Conservation (phyloP, 2,329 filamentous ascomycete genomes). For the Verticillium nonalfalfae region DNA sequence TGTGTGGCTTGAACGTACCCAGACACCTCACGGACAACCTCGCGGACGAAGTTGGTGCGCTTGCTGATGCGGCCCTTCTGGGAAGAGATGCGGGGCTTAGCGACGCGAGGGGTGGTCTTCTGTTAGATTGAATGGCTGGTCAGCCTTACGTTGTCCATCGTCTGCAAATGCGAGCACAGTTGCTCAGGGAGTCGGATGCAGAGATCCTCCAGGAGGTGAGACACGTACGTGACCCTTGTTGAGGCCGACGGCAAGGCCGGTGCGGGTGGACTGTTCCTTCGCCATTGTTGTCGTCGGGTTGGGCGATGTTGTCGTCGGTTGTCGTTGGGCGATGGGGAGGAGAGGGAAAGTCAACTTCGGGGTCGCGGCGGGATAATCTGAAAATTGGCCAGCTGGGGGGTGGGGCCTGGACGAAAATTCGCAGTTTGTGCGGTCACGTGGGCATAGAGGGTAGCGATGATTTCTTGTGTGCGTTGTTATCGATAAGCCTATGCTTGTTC, state of each 20-base stretch:
- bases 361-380: neutral
- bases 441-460: neutral
- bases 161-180: slow-evolving; percentile 31
- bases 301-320: slow-evolving; percentile 22
- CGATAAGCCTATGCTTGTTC: neutral
- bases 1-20: slow-evolving; percentile 55
- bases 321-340: slow-evolving; percentile 7
- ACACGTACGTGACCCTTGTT: slow-evolving; percentile 64
- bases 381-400: neutral
- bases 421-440: neutral
- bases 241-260: slow-evolving; percentile 54
- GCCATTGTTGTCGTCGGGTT: slow-evolving; percentile 41
- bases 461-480: neutral
- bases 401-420: neutral
- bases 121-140: slow-evolving; percentile 43
- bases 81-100: slow-evolving; percentile 72
- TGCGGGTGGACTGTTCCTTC: slow-evolving; percentile 50
- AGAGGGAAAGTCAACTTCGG: slow-evolving; percentile 1
- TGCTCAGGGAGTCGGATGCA: slow-evolving; percentile 28
- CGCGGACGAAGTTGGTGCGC: slow-evolving; percentile 93
- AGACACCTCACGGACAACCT: slow-evolving; percentile 97
- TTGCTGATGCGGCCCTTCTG: slow-evolving; percentile 97
- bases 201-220: slow-evolving; percentile 73
- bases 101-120: slow-evolving; percentile 77
- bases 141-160: slow-evolving; percentile 49